Percentiles rank a stretch among this genome's conserved stretches.
Evolutionary conservation across 1,284 basidiomycete genomes (phyloP).

Genomic region (Marasmius oreades): DNA sequence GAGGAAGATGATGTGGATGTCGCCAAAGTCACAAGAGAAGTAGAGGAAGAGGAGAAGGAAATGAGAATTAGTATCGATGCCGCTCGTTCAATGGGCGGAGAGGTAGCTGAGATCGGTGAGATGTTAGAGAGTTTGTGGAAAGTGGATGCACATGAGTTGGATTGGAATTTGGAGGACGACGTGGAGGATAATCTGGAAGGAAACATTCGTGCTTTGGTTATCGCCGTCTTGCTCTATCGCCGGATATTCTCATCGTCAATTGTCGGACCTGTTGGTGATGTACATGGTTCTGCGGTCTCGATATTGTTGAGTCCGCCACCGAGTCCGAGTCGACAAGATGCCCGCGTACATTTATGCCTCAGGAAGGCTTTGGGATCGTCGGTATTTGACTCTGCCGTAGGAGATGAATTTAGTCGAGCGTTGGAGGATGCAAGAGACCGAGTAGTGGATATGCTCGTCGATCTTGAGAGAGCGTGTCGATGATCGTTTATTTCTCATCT

Average conservation of each 20-base stretch:
- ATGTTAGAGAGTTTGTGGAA: conserved; percentile 53
- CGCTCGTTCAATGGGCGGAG: conserved; percentile 57
- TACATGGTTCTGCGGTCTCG: conserved; percentile 25
- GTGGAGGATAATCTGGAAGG: conserved; percentile 29
- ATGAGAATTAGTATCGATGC: conserved; percentile 49
- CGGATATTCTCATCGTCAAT: conserved; percentile 50
- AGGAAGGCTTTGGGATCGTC: conserved; percentile 50
- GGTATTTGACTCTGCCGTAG: conserved; percentile 49
- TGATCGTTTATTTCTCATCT: background rate
- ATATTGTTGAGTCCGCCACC: conserved; percentile 56
- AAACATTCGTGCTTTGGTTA: conserved; percentile 50
- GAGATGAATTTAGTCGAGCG: conserved; percentile 25
- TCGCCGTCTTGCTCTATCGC: conserved; percentile 53
- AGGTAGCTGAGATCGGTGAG: conserved; percentile 48
- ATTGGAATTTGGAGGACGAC: conserved; percentile 18
- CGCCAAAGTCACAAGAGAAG: conserved; percentile 19
- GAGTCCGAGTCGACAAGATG: conserved; percentile 42
- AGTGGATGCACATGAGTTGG: conserved; percentile 18
- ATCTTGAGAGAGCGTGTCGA: conserved; percentile 34
- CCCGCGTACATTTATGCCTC: conserved; percentile 38
- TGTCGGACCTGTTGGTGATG: conserved; percentile 15
- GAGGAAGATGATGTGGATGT: conserved; percentile 17
- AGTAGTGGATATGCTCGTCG: conserved; percentile 64
- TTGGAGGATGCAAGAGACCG: conserved; percentile 67
- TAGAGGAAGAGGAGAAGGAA: conserved; percentile 35